Base-by-base conservation (phyloP, 2,329 filamentous ascomycete species). In the Neonectria coccinea region DNA sequence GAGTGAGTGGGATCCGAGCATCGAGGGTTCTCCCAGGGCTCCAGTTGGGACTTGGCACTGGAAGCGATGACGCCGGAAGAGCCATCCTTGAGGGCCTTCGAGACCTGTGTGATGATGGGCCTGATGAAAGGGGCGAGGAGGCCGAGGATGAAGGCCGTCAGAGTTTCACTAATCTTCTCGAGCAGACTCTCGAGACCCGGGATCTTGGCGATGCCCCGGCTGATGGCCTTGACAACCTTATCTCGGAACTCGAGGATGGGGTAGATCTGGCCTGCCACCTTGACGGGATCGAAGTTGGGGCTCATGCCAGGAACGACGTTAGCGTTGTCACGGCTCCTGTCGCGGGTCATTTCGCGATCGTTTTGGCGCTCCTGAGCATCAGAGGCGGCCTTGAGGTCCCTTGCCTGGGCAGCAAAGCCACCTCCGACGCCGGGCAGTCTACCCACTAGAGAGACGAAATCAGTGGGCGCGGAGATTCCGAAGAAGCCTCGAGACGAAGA, bases 161-260 rank as follows among this genome's bases (percentile, higher is more conserved):
- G 84, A 1, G 92, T 95, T 81, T 99, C 96, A 60, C 92, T 93
- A 73, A 99, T 97, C 73, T 93, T 95, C 68, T 98, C 95, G 22
- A 98, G 89, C n/a, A 97, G 83, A 66, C 90, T 86, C 79, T 97
- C 93, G 4, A 99, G 85, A 0, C 95, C 95, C 0, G 96, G 96
- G 42, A 99, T 91, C 82, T 97, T 97, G 73, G 94, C 89, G 70
- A 98, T 93, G 56, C 94, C 91, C 42, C 89, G 87, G 74, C 89
- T 93, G 78, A 99, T 94, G 44, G 90, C 88, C 71, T 93, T 93
- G 55, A 97, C 94, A 59, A 99, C 94, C 74, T 91, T 96, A 82
- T 99, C 96, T 64, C 95, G 88, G 84, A 98, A 99, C 65, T 92
- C 87, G 0, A 99, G 86, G 65, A 99, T 97, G 1, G 96, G 96